Evolutionary conservation across 1,284 basidiomycete genomes (phyloP).

Genomic region (Leccinum fallax): DNA sequence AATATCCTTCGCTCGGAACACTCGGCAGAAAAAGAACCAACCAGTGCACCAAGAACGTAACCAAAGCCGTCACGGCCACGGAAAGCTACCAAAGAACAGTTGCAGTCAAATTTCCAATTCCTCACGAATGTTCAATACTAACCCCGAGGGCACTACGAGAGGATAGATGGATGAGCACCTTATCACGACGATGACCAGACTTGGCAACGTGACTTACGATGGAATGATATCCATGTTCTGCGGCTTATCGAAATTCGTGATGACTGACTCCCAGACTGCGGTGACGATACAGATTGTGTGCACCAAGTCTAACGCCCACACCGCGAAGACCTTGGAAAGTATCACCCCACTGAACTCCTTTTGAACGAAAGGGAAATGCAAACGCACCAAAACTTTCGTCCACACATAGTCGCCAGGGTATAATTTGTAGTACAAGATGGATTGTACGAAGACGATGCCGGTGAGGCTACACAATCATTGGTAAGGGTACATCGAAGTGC

Average conservation of each 20-base stretch:
- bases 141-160: conserved; percentile 29
- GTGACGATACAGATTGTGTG: conserved; percentile 35
- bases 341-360: conserved; percentile 12
- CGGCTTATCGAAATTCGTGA: conserved; percentile 29
- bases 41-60: conserved; percentile 38
- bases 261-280: conserved; percentile 33
- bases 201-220: conserved; percentile 21
- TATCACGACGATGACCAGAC: conserved; percentile 5
- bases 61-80: conserved; percentile 31
- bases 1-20: not conserved
- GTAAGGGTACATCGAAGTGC: not conserved
- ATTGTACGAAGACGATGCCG: conserved; percentile 49
- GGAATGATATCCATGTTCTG: conserved; percentile 34
- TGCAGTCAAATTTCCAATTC: not conserved
- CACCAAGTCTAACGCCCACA: conserved; percentile 34
- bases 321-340: conserved; percentile 28
- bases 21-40: conserved; percentile 6
- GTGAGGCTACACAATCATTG: conserved; percentile 41
- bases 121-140: not conserved
- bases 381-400: conserved; percentile 43
- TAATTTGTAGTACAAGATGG: conserved; percentile 45
- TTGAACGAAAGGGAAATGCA: conserved; percentile 9
- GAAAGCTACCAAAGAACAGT: conserved; percentile 24
- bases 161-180: not conserved
- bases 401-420: conserved; percentile 40